phyloP scores from a whole-genome alignment of 352 stramenopile species.

The Phytophthora litchii region DNA sequence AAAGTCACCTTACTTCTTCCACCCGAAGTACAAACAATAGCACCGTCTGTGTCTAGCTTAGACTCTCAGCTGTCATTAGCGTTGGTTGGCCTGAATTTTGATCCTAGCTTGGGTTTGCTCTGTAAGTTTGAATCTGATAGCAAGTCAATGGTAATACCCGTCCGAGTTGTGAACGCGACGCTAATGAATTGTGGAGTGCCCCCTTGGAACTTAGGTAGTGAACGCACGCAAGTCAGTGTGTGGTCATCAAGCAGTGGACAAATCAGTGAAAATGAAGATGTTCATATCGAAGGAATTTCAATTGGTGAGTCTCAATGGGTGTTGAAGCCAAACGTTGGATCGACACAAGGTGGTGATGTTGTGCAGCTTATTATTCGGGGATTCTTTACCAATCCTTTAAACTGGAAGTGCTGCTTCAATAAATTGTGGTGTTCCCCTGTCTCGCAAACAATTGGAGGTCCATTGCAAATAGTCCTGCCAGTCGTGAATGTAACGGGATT shows the following conservation, averaged over 20 bases:
- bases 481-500: slow-evolving; percentile 20
- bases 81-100: slow-evolving; percentile 52
- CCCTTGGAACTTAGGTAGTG: slow-evolving; percentile 18
- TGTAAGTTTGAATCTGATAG: slow-evolving; percentile 45
- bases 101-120: slow-evolving; percentile 26
- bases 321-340: slow-evolving; percentile 31
- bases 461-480: slow-evolving; percentile 27
- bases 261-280: slow-evolving; percentile 13
- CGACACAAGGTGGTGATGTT: slow-evolving; percentile 10
- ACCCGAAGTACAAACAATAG: slow-evolving; percentile 33
- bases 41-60: neutral
- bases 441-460: slow-evolving; percentile 1
- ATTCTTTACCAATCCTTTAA: slow-evolving; percentile 5
- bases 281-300: slow-evolving; percentile 4
- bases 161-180: slow-evolving; percentile 43
- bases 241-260: slow-evolving; percentile 35
- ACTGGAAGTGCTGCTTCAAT: slow-evolving; percentile 50
- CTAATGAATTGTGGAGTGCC: slow-evolving; percentile 37
- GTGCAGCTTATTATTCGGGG: slow-evolving; percentile 12
- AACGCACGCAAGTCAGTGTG: slow-evolving; percentile 30
- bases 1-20: slow-evolving; percentile 43
- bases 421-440: slow-evolving; percentile 27
- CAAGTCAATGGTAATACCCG: slow-evolving; percentile 28
- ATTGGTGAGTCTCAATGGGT: slow-evolving; percentile 27
- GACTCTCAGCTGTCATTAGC: slow-evolving; percentile 15